Evolutionary conservation across 345 rosid genomes (phyloP).

Genomic region (Linum trigynum): DNA sequence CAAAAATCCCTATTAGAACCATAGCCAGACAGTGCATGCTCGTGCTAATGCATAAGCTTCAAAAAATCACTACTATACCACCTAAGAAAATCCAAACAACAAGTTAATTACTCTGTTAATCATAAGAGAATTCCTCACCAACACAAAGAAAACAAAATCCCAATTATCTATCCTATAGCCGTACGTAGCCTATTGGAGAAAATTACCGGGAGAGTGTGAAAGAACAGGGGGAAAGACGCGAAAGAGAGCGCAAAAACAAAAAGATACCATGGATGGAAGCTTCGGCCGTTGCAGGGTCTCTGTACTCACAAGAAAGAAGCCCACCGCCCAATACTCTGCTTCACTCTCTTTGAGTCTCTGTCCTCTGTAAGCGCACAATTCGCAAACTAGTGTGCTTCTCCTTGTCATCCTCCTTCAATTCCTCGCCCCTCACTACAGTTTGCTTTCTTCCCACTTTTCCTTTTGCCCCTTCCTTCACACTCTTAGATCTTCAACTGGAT

Average conservation of each 20-base stretch:
- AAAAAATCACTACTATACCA: too few relatives aligned
- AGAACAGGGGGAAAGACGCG: too few relatives aligned
- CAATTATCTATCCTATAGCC: too few relatives aligned
- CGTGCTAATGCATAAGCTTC: too few relatives aligned
- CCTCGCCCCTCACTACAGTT: neutral
- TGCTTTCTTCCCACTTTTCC: neutral
- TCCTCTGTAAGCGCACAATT: neutral
- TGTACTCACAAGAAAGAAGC: neutral
- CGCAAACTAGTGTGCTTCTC: neutral
- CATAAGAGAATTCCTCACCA: too few relatives aligned
- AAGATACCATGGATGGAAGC: neutral
- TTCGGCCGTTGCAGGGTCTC: neutral
- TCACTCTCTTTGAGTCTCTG: neutral
- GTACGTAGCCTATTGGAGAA: too few relatives aligned
- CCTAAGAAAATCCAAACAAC: too few relatives aligned
- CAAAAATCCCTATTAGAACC: too few relatives aligned
- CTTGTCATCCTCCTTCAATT: neutral
- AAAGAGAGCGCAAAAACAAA: neutral
- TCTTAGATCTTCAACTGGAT: neutral
- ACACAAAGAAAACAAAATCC: too few relatives aligned
- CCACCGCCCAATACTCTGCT: neutral
- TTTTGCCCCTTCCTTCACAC: neutral
- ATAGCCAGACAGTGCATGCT: too few relatives aligned
- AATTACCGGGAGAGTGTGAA: too few relatives aligned
- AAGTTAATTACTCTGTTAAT: too few relatives aligned